These are phyloP conservation scores for Tulasnella sp. DNA, from an alignment of 768 basidiomycete genomes.

Conservation along the genomic window DNA sequence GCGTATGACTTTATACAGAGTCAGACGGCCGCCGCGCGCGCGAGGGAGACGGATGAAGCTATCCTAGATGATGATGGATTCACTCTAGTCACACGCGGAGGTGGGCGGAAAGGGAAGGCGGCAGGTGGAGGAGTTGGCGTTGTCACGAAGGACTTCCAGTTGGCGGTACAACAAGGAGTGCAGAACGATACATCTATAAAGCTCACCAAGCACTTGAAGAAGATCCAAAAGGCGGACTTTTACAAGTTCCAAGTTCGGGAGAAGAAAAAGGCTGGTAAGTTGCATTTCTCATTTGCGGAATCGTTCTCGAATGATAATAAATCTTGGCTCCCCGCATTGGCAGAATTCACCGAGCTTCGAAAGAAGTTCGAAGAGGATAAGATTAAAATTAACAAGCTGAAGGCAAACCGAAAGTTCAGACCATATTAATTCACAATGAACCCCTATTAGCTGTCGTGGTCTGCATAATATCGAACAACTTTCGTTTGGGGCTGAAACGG, in stretches of 20 bases:
- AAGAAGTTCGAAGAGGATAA: slow-evolving; percentile 83
- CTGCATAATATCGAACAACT: too few relatives aligned
- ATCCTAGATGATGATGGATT: slow-evolving; percentile 93
- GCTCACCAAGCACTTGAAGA: slow-evolving; percentile 56
- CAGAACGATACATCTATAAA: slow-evolving; percentile 24
- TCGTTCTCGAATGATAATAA: slow-evolving; percentile 19
- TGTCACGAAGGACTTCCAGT: slow-evolving; percentile 46
- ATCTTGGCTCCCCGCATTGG: slow-evolving; percentile 6
- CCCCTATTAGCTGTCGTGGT: too few relatives aligned
- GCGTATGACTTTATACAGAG: slow-evolving; percentile 57
- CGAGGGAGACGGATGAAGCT: slow-evolving; percentile 74
- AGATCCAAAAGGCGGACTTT: slow-evolving; percentile 51
- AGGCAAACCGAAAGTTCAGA: slow-evolving; percentile 70
- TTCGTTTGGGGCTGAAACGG: too few relatives aligned
- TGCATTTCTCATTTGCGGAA: neutral
- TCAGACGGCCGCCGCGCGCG: slow-evolving; percentile 38
- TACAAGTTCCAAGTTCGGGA: slow-evolving; percentile 89
- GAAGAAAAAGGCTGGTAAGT: slow-evolving; percentile 71
- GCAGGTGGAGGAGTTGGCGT: slow-evolving; percentile 69
- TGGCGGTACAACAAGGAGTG: slow-evolving; percentile 26
- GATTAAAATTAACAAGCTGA: slow-evolving; percentile 68
- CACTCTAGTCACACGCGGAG: slow-evolving; percentile 86
- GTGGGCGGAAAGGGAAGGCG: slow-evolving; percentile 70
- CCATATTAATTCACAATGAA: slow-evolving; percentile 56
- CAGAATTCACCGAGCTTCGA: slow-evolving; percentile 52